These are phyloP conservation scores for Jatropha curcas DNA, from an alignment of 345 rosid species.

Conservation along the genomic window DNA sequence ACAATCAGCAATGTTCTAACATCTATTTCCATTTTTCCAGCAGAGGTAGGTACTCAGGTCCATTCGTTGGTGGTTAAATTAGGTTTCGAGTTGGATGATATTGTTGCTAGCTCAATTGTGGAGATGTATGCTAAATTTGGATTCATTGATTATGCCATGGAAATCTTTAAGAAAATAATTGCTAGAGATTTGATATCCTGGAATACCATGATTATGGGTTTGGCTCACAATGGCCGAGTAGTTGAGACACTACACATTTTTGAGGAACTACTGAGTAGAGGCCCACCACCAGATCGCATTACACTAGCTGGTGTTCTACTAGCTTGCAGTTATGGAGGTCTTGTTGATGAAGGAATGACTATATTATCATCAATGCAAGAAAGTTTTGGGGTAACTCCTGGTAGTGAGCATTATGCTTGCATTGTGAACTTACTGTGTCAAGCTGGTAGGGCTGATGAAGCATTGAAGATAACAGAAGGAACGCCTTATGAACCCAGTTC, in stretches of 20 bases:
- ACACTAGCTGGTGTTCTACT: constrained; percentile 54
- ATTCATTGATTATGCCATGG: constrained; percentile 42
- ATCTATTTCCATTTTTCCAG: constrained; percentile 38
- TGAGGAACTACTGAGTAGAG: constrained; percentile 34
- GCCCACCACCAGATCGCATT: constrained; percentile 40
- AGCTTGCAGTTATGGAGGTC: constrained; percentile 63
- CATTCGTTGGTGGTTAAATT: constrained; percentile 63
- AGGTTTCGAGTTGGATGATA: constrained; percentile 49
- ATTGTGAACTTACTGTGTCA: constrained; percentile 51
- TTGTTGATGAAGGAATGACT: constrained; percentile 45
- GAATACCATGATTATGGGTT: constrained; percentile 63
- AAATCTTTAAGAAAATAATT: constrained; percentile 41
- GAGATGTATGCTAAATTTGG: constrained; percentile 64
- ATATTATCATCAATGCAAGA: constrained; percentile 59
- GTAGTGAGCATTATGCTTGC: constrained; percentile 57
- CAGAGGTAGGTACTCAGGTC: constrained; percentile 55
- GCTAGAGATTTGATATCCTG: constrained; percentile 57
- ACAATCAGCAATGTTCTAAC: constrained; percentile 57
- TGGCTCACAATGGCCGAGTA: constrained; percentile 44
- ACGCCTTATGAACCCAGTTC: constrained; percentile 49
- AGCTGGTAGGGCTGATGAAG: constrained; percentile 49
- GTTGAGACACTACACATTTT: constrained; percentile 47
- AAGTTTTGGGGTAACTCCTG: constrained; percentile 39
- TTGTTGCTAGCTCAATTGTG: constrained; percentile 62
- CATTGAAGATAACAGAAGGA: constrained; percentile 34